These are phyloP conservation scores for Pleomassaria siparia DNA, from an alignment of 2,329 filamentous ascomycete species.

Conservation along the genomic window DNA sequence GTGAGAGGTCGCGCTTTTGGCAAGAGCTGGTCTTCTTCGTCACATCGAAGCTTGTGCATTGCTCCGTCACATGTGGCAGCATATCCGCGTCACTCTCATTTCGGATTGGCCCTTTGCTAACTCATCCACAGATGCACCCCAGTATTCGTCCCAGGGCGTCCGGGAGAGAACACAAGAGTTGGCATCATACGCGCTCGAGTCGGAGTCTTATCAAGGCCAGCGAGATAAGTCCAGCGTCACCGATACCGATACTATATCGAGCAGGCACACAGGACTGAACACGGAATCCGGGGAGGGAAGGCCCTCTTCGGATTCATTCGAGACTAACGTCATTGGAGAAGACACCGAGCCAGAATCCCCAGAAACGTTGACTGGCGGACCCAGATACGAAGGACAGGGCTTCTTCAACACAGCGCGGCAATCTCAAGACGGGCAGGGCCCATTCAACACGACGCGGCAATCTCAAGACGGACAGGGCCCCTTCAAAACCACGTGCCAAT, in stretches of 20 bases:
- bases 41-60: neutral
- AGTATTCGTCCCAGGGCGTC: slow-evolving; percentile 74
- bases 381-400: slow-evolving; percentile 16
- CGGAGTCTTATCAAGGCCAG: slow-evolving; percentile 35
- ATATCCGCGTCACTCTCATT: neutral
- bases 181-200: slow-evolving; percentile 71
- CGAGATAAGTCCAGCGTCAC: slow-evolving; percentile 25
- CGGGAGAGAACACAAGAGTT: slow-evolving; percentile 86
- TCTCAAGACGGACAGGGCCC: neutral
- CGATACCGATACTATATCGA: slow-evolving; percentile 24
- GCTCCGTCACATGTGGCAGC: slow-evolving; percentile 47
- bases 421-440: slow-evolving; percentile 14
- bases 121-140: slow-evolving; percentile 63
- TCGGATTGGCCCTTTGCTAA: slow-evolving; percentile 15
- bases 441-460: slow-evolving; percentile 17
- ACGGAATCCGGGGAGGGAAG: slow-evolving; percentile 27
- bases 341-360: slow-evolving; percentile 61
- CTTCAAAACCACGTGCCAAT: neutral
- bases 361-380: slow-evolving; percentile 35
- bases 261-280: slow-evolving; percentile 14
- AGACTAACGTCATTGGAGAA: slow-evolving; percentile 60
- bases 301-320: slow-evolving; percentile 34
- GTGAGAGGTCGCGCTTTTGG: too few species aligned
- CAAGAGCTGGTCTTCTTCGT: neutral
- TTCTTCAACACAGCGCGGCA: slow-evolving; percentile 20